Conservation (phyloP, 2,329 filamentous ascomycete species). For the Hortaea werneckii region DNA sequence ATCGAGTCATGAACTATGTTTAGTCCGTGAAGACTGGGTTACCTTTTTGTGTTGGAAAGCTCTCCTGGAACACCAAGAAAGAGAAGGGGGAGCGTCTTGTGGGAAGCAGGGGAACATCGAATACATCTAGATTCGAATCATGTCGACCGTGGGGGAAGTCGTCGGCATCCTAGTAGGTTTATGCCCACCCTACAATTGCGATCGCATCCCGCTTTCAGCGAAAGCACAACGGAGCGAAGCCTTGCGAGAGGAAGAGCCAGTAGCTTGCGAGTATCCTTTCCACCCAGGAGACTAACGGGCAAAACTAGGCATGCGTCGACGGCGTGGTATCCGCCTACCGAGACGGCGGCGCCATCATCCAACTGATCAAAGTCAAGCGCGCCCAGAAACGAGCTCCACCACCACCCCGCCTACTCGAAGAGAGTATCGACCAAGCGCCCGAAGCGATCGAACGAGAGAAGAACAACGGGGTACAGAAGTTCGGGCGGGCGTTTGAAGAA, state of each 20-base stretch:
- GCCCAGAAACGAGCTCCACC: conserved; percentile 20
- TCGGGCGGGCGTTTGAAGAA: conserved; percentile 21
- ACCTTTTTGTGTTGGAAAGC: no score
- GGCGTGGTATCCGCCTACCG: conserved; percentile 7
- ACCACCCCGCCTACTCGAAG: conserved; percentile 22
- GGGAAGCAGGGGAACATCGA: no score
- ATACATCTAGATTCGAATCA: no score
- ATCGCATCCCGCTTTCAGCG: no score
- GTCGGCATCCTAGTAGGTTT: conserved; percentile 6
- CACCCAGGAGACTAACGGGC: background rate
- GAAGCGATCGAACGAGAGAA: conserved; percentile 25
- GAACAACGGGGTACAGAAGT: conserved; percentile 19
- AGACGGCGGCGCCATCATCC: conserved; percentile 20
- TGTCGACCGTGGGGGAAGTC: conserved; percentile 3
- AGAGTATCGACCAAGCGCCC: conserved; percentile 21
- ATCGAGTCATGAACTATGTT: no score
- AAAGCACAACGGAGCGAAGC: no score
- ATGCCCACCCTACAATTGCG: background rate
- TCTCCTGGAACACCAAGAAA: no score
- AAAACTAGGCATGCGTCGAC: background rate
- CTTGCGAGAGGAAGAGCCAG: no score
- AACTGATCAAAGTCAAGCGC: conserved; percentile 24
- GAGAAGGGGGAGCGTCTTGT: no score
- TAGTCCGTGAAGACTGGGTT: no score
- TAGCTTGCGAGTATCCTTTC: no score